Evolutionary conservation across 345 rosid genomes (phyloP).

Genomic region (Citrus inodora): DNA sequence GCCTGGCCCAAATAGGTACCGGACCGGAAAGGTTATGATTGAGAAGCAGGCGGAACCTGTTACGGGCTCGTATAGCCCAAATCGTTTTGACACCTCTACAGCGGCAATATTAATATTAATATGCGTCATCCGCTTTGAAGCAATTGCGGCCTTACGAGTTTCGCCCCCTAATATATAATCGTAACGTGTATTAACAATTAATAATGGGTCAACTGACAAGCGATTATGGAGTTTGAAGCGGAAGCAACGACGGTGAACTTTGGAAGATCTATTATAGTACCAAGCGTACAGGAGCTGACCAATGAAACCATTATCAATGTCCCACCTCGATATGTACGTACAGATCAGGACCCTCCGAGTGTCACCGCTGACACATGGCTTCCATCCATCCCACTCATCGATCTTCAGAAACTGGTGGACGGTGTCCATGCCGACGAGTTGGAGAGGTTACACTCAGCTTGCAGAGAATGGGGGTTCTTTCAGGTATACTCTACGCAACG

Average conservation of each 20-base stretch:
- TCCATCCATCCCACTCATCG: constrained; percentile 34
- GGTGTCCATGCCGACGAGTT: constrained; percentile 22
- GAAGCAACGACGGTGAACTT: constrained; percentile 22
- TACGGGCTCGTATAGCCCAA: neutral
- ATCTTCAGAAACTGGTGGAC: constrained; percentile 28
- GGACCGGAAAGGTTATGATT: too few relatives aligned
- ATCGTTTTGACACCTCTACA: neutral
- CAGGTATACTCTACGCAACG: constrained; percentile 18
- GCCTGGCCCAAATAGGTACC: neutral
- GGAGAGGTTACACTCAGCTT: constrained; percentile 33
- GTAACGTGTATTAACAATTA: too few relatives aligned
- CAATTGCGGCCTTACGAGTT: too few relatives aligned
- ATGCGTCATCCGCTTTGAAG: neutral
- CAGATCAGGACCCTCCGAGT: constrained; percentile 13
- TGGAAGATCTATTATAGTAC: constrained; percentile 45
- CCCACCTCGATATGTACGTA: constrained; percentile 37
- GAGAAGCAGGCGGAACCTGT: neutral
- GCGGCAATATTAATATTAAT: too few relatives aligned
- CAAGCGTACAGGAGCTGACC: constrained; percentile 45
- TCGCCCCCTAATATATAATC: too few relatives aligned
- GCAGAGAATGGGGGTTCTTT: constrained; percentile 45
- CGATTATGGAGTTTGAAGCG: neutral
- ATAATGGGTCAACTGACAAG: neutral
- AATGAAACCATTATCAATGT: constrained; percentile 26
- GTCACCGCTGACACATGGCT: neutral